Evolutionary conservation across 1,284 basidiomycete genomes (phyloP).

Genomic region (Microbotryomycetes sp.): DNA sequence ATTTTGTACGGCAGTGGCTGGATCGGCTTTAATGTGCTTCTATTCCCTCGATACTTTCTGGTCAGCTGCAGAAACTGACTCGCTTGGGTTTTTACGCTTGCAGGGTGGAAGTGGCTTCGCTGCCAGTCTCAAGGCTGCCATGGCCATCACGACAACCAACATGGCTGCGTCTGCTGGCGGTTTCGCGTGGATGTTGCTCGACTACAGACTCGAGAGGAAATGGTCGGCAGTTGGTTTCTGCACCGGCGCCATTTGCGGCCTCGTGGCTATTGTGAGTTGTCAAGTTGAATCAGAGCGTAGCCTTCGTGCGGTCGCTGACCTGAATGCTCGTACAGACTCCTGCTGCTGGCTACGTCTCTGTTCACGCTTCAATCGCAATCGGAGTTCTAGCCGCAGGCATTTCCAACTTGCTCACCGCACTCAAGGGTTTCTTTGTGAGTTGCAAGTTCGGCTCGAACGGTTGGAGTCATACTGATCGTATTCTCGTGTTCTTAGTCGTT

Average conservation of each 20-base stretch:
- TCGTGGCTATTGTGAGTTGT: conserved; percentile 70
- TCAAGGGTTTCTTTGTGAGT: conserved; percentile 48
- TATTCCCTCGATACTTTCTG: conserved; percentile 30
- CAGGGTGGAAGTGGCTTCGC: no score
- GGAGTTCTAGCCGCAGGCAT: conserved; percentile 67
- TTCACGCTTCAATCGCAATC: conserved; percentile 61
- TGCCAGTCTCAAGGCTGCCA: conserved; percentile 44
- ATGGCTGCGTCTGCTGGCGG: conserved; percentile 43
- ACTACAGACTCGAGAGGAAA: conserved; percentile 46
- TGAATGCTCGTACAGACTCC: conserved; percentile 36
- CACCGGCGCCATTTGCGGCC: conserved; percentile 54
- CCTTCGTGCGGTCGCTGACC: conserved; percentile 36
- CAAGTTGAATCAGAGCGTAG: conserved; percentile 46
- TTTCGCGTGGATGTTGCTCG: conserved; percentile 45
- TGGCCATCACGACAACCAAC: conserved; percentile 46
- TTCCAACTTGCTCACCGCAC: conserved; percentile 80
- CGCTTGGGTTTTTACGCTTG: no score
- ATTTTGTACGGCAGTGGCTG: conserved; percentile 13
- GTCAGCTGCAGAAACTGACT: no score
- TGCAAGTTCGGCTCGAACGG: conserved; percentile 13
- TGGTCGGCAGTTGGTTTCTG: conserved; percentile 70
- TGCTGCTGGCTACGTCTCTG: conserved; percentile 45
- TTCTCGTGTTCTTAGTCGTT: conserved; percentile 61
- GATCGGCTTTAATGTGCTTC: conserved; percentile 42
- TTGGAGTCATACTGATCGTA: conserved; percentile 36